Conservation (phyloP, 1,284 basidiomycete genomes). For the Caloboletus inedulis region DNA sequence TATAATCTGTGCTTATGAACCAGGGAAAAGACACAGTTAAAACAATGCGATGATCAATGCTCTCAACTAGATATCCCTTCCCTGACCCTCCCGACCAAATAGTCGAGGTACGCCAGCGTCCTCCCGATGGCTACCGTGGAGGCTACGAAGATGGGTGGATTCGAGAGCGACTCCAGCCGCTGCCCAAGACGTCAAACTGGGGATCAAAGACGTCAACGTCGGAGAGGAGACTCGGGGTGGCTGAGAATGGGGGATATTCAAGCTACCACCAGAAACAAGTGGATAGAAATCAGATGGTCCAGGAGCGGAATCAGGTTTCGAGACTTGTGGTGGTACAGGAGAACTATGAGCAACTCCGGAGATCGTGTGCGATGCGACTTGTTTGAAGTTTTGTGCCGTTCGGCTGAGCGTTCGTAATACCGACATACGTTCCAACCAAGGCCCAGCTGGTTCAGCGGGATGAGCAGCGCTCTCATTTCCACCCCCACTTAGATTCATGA, state of each 20-base stretch:
- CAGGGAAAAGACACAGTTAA: background rate
- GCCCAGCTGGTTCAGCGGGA: constrained; percentile 4
- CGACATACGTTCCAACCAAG: constrained; percentile 25
- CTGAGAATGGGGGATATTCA: constrained; percentile 11
- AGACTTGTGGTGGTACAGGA: constrained; percentile 1
- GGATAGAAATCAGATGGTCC: constrained; percentile 1
- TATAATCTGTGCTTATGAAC: constrained; percentile 1
- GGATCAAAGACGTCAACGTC: constrained; percentile 30
- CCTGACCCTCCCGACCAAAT: constrained; percentile 27
- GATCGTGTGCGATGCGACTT: constrained; percentile 34
- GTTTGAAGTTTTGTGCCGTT: constrained; percentile 35
- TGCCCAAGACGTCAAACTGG: constrained; percentile 38
- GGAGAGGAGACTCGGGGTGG: constrained; percentile 27
- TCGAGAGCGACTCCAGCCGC: constrained; percentile 23
- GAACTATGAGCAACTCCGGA: constrained; percentile 20
- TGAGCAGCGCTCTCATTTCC: constrained; percentile 16
- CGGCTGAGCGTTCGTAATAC: constrained; percentile 33
- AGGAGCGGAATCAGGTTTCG: background rate
- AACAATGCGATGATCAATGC: background rate
- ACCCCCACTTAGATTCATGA: constrained; percentile 47
- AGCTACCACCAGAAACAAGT: background rate
- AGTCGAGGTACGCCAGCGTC: constrained; percentile 24
- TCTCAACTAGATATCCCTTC: constrained; percentile 34
- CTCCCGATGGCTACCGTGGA: constrained; percentile 12
- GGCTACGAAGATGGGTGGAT: constrained; percentile 6